A percentile compares a stretch with the other conserved stretches of the same genome.
Conservation (phyloP, 1,139 yeast species). For the Taphrina populina region DNA sequence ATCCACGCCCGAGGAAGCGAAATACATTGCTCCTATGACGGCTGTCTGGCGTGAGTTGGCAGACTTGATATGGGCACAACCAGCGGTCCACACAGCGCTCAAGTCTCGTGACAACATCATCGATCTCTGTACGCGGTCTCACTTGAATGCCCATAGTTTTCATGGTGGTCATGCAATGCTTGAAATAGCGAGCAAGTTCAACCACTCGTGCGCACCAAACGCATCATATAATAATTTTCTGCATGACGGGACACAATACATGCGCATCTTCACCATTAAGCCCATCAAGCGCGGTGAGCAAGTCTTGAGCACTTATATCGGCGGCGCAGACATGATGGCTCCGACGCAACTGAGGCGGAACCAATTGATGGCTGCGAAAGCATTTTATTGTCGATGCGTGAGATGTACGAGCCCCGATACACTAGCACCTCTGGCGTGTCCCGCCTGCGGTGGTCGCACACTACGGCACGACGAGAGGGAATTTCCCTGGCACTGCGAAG, state of each 20-base stretch:
- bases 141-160: constrained; percentile 27
- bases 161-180: constrained; percentile 18
- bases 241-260: neutral
- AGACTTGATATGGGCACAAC: constrained; percentile 1
- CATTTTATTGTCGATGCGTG: constrained; percentile 18
- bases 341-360: constrained; percentile 14
- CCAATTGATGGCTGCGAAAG: constrained; percentile 7
- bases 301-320: constrained; percentile 24
- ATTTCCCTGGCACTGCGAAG: constrained; percentile 18
- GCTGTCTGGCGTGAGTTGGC: constrained; percentile 8
- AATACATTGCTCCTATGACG: constrained; percentile 20
- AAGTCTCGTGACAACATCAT: constrained; percentile 1
- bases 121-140: constrained; percentile 20
- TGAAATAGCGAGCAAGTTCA: constrained; percentile 24
- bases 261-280: constrained; percentile 26
- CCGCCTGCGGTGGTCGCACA: neutral
- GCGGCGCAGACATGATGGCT: constrained; percentile 26
- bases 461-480: constrained; percentile 16
- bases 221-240: constrained; percentile 14
- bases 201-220: constrained; percentile 30
- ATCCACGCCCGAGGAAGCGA: constrained; percentile 1
- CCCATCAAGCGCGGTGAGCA: constrained; percentile 12
- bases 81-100: neutral
- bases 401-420: constrained; percentile 17
- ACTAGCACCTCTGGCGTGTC: constrained; percentile 23